Conservation (phyloP, 371 early-diverging fungal genomes). For the Mucor mucedo region DNA sequence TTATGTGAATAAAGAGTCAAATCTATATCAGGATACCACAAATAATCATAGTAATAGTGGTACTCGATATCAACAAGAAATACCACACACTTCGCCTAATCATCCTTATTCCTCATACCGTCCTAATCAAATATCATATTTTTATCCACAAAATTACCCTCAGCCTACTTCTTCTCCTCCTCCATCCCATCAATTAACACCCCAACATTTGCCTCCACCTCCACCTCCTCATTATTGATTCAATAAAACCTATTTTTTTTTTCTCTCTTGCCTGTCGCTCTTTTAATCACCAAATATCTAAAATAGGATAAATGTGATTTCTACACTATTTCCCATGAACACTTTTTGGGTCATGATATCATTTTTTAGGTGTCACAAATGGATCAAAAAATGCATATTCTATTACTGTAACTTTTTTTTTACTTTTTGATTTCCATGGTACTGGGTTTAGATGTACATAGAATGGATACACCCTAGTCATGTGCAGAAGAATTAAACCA, state of each 20-base stretch:
- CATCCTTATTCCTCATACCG: background rate
- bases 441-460: too few relatives aligned
- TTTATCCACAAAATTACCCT: slow-evolving; percentile 3
- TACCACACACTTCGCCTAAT: background rate
- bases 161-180: background rate
- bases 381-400: too few relatives aligned
- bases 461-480: too few relatives aligned
- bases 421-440: background rate
- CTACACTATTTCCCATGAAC: too few relatives aligned
- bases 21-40: background rate
- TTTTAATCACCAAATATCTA: too few relatives aligned
- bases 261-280: too few relatives aligned
- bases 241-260: background rate
- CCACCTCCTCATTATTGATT: slow-evolving; percentile 1
- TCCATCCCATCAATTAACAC: slow-evolving; percentile 2
- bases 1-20: background rate
- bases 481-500: too few relatives aligned
- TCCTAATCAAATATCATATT: background rate
- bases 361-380: too few relatives aligned
- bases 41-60: background rate
- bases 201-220: slow-evolving; percentile 1
- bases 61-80: slow-evolving; percentile 3
- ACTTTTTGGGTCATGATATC: too few relatives aligned
- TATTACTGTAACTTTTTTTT: too few relatives aligned
- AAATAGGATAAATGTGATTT: too few relatives aligned